Percentiles rank a stretch among this genome's conserved stretches.
phyloP scores from a whole-genome alignment of 2,329 filamentous ascomycete genomes.

The Tolypocladium endophyticum region DNA sequence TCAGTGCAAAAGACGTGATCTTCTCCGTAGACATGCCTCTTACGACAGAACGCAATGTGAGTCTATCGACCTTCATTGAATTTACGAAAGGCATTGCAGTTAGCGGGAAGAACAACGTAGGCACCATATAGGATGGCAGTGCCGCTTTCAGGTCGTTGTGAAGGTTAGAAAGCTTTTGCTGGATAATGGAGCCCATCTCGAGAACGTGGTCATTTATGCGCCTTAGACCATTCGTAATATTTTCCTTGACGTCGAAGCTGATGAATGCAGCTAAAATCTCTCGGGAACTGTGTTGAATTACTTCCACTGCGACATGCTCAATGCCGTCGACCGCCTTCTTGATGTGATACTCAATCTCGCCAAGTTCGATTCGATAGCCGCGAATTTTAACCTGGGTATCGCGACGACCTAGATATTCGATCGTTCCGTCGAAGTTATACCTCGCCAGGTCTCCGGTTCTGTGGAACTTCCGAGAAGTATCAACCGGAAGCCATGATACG shows the following conservation, averaged over 20 bases:
- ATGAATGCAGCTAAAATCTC: not conserved
- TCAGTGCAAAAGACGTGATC: not conserved
- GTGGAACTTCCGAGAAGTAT: not conserved
- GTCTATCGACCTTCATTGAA: conserved; percentile 5
- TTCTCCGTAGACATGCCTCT: not conserved
- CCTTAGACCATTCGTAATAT: not conserved
- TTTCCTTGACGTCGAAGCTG: not conserved
- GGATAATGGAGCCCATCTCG: not conserved
- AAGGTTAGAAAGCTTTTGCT: not conserved
- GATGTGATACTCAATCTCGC: not conserved
- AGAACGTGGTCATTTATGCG: not conserved
- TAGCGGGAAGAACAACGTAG: conserved; percentile 3
- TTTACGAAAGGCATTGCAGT: conserved; percentile 4
- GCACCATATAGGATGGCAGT: conserved; percentile 8
- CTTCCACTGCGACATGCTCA: not conserved
- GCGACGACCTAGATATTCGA: conserved; percentile 10
- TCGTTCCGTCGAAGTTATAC: conserved; percentile 17
- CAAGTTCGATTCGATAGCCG: conserved; percentile 9
- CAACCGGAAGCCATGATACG: not conserved
- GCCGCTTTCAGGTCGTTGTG: not conserved
- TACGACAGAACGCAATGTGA: not conserved
- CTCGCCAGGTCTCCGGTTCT: conserved; percentile 10
- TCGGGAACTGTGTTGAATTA: not conserved
- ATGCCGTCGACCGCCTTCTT: not conserved
- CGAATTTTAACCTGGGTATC: conserved; percentile 17